Base-by-base conservation (phyloP, 1,284 basidiomycete genomes). In the Trametes hirsuta region DNA sequence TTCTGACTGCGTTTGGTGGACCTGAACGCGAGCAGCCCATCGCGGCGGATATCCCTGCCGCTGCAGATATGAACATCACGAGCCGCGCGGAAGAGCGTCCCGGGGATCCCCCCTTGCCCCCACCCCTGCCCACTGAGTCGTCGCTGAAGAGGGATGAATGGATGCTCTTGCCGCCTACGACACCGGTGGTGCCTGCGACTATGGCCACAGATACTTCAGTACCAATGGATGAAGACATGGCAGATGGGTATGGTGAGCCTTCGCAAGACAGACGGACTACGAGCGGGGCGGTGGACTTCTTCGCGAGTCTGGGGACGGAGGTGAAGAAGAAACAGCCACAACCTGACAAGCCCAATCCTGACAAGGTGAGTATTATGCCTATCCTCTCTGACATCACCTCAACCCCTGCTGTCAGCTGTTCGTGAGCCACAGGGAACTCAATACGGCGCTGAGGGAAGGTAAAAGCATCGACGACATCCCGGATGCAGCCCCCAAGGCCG, bases 231-330 rank as follows among this genome's bases (percentile, higher is more conserved):
- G 81, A 85, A 34, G 78, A 82, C 6, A 74, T 90, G 54, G 89
- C 86, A 1, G 91, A 94, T 37, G 86, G 81, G 15, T 93, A 90
- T 68, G 90, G 87, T 14, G 89, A 91, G 47, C 71, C 81, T 1
- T 76, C 82, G 2, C 70, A 70, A 8, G 76, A 79, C 36, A 70
- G 76, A 48, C 80, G 87, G 8, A 84, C 78, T 5, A 67, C 79
- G 49, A 76, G 76, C 8, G 85, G 81, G 40, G 81, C 81, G 2
- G 82, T 88, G 24, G 94, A 97, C 73, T 95, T 97, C 75, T 97
- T 97, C 78, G 88, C 90, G 0, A 84, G 80, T 63, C 77, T 97
- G 39, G 95, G 95, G 8, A 91, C 84, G 5, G 92, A 91, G 71
- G 53, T 61, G 24, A 79, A 78, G 66, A 88, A 84, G 75, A 89